Conservation (phyloP, 2,329 filamentous ascomycete genomes). For the Stemphylium lycopersici region DNA sequence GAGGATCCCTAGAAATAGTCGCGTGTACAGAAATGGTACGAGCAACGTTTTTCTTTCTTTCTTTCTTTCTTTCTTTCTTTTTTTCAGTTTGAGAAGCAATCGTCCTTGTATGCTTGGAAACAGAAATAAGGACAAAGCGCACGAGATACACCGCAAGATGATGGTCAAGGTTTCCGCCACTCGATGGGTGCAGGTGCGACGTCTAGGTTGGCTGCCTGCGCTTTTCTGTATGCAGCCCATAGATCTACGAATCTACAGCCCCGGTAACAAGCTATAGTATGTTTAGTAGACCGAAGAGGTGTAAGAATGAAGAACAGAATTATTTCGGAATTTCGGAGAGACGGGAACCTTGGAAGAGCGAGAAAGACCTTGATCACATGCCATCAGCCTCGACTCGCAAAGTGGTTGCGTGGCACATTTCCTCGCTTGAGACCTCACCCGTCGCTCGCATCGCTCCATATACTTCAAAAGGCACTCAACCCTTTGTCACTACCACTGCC, state of each 20-base stretch:
- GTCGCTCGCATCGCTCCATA: not conserved
- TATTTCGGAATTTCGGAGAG: not conserved
- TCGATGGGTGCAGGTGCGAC: not conserved
- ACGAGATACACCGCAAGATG: not conserved
- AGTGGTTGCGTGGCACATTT: not conserved
- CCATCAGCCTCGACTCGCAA: not conserved
- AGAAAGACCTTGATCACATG: not conserved
- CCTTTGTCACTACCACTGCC: not conserved
- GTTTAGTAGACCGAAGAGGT: not conserved
- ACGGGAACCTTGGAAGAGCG: not conserved
- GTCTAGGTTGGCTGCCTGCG: too few species aligned
- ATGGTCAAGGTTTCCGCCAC: not conserved
- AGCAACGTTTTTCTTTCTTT: not conserved
- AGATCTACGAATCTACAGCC: not conserved
- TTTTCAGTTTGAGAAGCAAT: too few species aligned
- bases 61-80: too few species aligned
- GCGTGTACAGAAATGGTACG: not conserved
- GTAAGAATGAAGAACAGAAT: not conserved
- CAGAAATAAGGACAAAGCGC: not conserved
- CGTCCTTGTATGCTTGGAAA: too few species aligned
- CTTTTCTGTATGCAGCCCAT: too few species aligned
- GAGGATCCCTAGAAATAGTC: constrained; percentile 3
- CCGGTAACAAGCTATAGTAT: not conserved
- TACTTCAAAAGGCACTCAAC: not conserved
- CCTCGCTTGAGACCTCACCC: not conserved